Evolutionary conservation across 2,329 filamentous ascomycete genomes (phyloP).

Genomic region (Colletotrichum magnum): DNA sequence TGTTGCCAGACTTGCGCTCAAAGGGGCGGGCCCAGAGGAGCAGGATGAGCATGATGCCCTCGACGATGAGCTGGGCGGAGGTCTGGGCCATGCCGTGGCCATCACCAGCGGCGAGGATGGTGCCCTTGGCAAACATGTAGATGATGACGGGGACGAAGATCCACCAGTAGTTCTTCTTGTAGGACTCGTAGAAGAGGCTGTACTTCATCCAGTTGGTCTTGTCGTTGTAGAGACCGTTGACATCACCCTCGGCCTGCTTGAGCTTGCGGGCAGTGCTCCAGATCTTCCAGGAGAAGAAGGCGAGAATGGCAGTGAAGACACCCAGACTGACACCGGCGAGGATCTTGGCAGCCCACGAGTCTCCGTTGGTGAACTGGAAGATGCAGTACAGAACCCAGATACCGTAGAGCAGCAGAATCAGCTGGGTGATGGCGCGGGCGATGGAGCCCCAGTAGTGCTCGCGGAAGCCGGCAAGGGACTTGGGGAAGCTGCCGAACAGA

Average conservation of each 20-base stretch:
- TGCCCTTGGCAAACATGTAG: conserved; percentile 93
- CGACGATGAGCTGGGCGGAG: conserved; percentile 83
- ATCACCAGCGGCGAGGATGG: conserved; percentile 86
- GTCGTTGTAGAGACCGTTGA: conserved; percentile 83
- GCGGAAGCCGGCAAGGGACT: conserved; percentile 85
- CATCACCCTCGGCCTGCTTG: conserved; percentile 82
- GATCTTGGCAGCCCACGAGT: conserved; percentile 92
- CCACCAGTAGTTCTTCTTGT: conserved; percentile 98
- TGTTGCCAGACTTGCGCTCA: conserved; percentile 87
- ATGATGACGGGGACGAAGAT: conserved; percentile 90
- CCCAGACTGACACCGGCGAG: conserved; percentile 86
- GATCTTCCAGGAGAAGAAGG: conserved; percentile 88
- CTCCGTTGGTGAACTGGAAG: conserved; percentile 93
- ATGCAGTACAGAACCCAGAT: conserved; percentile 97
- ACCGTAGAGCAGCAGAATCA: conserved; percentile 93
- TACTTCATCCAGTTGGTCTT: conserved; percentile 94
- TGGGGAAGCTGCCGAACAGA: conserved; percentile 88
- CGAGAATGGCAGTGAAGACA: conserved; percentile 85
- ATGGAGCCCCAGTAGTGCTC: conserved; percentile 97
- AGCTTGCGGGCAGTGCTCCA: conserved; percentile 81
- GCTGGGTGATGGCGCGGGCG: conserved; percentile 87
- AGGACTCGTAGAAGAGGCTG: conserved; percentile 96
- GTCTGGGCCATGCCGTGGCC: conserved; percentile 89
- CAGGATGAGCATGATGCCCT: conserved; percentile 82
- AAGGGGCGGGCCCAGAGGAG: conserved; percentile 90